phyloP scores from a whole-genome alignment of 495 filamentous ascomycete species.

The Penicillium macrosclerotiorum region DNA sequence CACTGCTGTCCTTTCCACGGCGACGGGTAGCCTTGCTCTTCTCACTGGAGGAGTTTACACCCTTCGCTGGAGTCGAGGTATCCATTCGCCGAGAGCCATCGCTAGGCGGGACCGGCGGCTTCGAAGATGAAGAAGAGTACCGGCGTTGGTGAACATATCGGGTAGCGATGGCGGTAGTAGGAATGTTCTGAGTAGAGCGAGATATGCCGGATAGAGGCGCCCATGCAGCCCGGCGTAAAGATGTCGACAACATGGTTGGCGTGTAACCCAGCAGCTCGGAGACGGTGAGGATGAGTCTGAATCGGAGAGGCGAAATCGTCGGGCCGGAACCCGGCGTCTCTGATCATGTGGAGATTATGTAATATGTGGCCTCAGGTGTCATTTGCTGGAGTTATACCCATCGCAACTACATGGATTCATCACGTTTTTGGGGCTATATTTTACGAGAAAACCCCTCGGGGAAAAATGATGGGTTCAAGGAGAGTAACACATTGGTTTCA shows the following conservation, averaged over 20 bases:
- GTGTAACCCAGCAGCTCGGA: constrained; percentile 25
- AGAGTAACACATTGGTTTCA: constrained; percentile 13
- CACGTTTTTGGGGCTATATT: too few relatives aligned
- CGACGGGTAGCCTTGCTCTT: constrained; percentile 38
- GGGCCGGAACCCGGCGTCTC: constrained; percentile 33
- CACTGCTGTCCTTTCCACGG: constrained; percentile 37
- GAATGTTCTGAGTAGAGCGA: constrained; percentile 28
- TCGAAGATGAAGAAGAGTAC: constrained; percentile 54
- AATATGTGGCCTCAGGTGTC: constrained; percentile 25
- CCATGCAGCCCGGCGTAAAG: constrained; percentile 48
- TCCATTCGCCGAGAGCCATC: constrained; percentile 44
- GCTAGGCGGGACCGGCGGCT: constrained; percentile 44
- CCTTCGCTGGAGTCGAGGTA: constrained; percentile 41
- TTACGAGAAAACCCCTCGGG: too few relatives aligned
- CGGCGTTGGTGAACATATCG: constrained; percentile 49
- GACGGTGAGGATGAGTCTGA: constrained; percentile 28
- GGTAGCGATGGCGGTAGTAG: constrained; percentile 32
- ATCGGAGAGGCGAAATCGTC: constrained; percentile 45
- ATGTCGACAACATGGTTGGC: constrained; percentile 49
- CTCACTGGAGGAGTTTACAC: constrained; percentile 36
- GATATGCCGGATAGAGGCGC: constrained; percentile 40
- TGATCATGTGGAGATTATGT: constrained; percentile 44
- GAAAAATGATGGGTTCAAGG: background rate
- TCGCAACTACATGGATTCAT: background rate
- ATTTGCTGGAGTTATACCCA: background rate